phyloP scores from a whole-genome alignment of 2,329 filamentous ascomycete species.

The Botrytis galanthina region DNA sequence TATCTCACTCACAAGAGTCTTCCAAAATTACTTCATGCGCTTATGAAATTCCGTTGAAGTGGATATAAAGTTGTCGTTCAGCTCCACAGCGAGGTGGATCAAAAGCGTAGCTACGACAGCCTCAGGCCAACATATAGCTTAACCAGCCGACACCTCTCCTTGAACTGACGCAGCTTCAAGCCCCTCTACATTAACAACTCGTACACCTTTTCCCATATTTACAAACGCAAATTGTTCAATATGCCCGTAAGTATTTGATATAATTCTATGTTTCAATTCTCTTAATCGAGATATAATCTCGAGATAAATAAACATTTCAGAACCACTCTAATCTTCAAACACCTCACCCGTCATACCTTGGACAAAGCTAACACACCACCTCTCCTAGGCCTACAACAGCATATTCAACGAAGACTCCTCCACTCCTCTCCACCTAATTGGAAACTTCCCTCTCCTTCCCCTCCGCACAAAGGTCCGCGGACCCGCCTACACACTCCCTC shows the following conservation, averaged over 20 bases:
- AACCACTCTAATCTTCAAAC: neutral
- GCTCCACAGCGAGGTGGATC: conserved; percentile 1
- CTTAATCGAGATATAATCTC: neutral
- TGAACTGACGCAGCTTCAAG: conserved; percentile 15
- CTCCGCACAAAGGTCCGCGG: conserved; percentile 93
- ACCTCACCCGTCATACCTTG: neutral
- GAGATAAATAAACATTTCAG: neutral
- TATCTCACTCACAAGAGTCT: neutral
- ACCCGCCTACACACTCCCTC: conserved; percentile 85
- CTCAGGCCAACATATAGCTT: conserved; percentile 12
- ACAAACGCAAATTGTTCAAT: conserved; percentile 6
- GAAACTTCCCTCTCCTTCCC: conserved; percentile 92
- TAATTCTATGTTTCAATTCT: neutral
- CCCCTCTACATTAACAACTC: conserved; percentile 7
- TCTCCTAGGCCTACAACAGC: conserved; percentile 84
- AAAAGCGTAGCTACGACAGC: neutral
- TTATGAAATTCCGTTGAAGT: neutral
- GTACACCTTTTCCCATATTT: neutral
- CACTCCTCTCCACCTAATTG: conserved; percentile 53
- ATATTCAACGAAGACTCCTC: conserved; percentile 85
- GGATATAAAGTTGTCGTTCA: conserved; percentile 5
- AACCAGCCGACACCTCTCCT: conserved; percentile 14
- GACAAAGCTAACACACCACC: conserved; percentile 12
- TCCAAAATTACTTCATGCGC: neutral
- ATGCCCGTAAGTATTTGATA: conserved; percentile 4